A percentile compares a stretch with the other conserved stretches of the same genome.
phyloP scores from a whole-genome alignment of 2,329 filamentous ascomycete species.

The Exserohilum turcica region DNA sequence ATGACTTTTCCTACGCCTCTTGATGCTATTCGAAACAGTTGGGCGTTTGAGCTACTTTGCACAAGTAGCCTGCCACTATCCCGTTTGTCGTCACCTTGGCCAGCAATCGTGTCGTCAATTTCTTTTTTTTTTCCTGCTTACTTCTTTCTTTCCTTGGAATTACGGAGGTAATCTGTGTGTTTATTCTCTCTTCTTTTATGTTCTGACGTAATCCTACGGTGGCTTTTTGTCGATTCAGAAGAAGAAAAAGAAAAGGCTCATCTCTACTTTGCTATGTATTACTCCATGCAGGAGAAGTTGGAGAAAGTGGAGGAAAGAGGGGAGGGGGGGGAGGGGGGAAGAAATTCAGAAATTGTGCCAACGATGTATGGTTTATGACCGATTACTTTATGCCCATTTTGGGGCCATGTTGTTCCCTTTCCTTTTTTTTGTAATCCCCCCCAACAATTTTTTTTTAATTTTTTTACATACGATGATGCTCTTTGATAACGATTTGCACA shows the following conservation, averaged over 20 bases:
- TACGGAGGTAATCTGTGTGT: background rate
- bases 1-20: background rate
- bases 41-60: constrained; percentile 1
- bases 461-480: no score
- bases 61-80: background rate
- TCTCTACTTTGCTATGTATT: no score
- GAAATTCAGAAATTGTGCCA: background rate
- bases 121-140: no score
- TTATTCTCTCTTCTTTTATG: no score
- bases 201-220: background rate
- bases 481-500: no score
- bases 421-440: no score
- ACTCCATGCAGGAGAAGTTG: no score
- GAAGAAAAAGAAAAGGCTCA: background rate
- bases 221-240: background rate
- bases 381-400: background rate
- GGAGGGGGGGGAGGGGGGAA: background rate
- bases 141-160: background rate
- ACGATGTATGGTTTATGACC: background rate
- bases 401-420: no score
- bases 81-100: background rate
- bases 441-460: no score
- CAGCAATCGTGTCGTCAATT: background rate
- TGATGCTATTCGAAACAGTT: background rate
- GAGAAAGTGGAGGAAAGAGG: no score